Base-by-base conservation (phyloP, 768 basidiomycete species). In the Cystofilobasidium macerans region DNA sequence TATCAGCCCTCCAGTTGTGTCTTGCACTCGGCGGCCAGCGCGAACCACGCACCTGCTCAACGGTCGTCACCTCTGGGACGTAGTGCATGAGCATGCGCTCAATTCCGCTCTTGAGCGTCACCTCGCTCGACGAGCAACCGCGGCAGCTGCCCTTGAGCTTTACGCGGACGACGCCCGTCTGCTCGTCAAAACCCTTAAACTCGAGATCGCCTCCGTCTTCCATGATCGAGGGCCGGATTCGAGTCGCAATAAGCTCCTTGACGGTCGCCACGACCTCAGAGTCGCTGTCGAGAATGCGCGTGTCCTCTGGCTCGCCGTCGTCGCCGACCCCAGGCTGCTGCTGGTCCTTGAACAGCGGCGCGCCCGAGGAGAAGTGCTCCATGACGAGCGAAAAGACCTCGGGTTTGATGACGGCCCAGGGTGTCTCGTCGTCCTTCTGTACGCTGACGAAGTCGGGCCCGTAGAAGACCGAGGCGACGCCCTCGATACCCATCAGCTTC, bases 1-100 rank as follows among this genome's bases (percentile, higher is more conserved):
- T 8, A 2, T 65, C 4, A 43, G 24, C n/a, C n/a, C n/a, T n/a
- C n/a, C n/a, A n/a, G n/a, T n/a, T n/a, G n/a, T n/a, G n/a, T n/a
- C n/a, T n/a, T n/a, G n/a, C n/a, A n/a, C n/a, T n/a, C n/a, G n/a
- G n/a, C 7, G 36, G 26, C 7, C 24, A n/a, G 14, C 8, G n/a
- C 59, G 28, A 42, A 3, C 7, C 13, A 14, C 77, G 70, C 33
- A 77, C 76, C 76, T 76, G 76, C 66, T 77, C 75, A 5, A 77
- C 76, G 9, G 69, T 53, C 64, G 76, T 69, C 28, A 77, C 76
- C 58, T 77, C 76, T 1, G 94, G 94, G 62, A 99, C 90, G 73
- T 98, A 98, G 77, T 98, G 94, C 90, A 90, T 92, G 72, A 99
- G 79, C 95, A 99, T 98, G 69, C 95, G 81, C 62, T 99, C 95